Percentiles rank a stretch among this genome's conserved stretches.
phyloP scores from a whole-genome alignment of 2,329 filamentous ascomycete species.

The Diaporthe longicolla region DNA sequence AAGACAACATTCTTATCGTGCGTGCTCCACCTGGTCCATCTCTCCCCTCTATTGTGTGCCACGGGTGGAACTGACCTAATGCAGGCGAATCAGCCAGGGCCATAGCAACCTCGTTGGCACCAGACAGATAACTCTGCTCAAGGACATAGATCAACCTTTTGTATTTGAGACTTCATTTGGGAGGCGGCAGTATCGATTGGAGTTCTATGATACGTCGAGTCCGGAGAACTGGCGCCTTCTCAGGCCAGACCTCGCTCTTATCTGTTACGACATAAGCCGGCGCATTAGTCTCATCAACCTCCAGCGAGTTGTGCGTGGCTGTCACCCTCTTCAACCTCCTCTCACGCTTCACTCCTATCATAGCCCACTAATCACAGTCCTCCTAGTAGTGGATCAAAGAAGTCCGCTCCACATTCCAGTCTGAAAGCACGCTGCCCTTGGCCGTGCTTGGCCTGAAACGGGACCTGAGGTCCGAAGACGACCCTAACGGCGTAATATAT shows the following conservation, averaged over 20 bases:
- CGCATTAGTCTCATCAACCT: slow-evolving; percentile 71
- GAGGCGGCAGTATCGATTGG: slow-evolving; percentile 64
- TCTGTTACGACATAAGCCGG: slow-evolving; percentile 75
- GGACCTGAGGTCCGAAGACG: slow-evolving; percentile 69
- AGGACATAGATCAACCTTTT: slow-evolving; percentile 73
- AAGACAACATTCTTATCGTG: slow-evolving; percentile 75
- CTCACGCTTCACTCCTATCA: neutral
- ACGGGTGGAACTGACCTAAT: slow-evolving; percentile 29
- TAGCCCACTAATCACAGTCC: slow-evolving; percentile 19
- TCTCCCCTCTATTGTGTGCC: slow-evolving; percentile 24
- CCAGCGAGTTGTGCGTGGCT: slow-evolving; percentile 64
- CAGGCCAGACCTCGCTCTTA: slow-evolving; percentile 69
- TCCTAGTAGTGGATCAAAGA: slow-evolving; percentile 71
- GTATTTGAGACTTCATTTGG: slow-evolving; percentile 67
- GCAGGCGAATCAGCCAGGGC: slow-evolving; percentile 67
- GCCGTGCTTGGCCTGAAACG: slow-evolving; percentile 73
- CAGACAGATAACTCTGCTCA: slow-evolving; percentile 63
- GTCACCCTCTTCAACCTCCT: no score
- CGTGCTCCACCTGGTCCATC: slow-evolving; percentile 50
- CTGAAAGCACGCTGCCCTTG: slow-evolving; percentile 65
- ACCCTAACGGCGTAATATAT: slow-evolving; percentile 72
- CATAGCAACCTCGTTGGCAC: slow-evolving; percentile 47
- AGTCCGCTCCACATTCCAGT: slow-evolving; percentile 62
- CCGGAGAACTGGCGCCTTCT: slow-evolving; percentile 72
- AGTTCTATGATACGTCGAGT: slow-evolving; percentile 72